These are phyloP conservation scores for Botrytis aclada DNA, from an alignment of 2,329 filamentous ascomycete genomes.

Conservation along the genomic window DNA sequence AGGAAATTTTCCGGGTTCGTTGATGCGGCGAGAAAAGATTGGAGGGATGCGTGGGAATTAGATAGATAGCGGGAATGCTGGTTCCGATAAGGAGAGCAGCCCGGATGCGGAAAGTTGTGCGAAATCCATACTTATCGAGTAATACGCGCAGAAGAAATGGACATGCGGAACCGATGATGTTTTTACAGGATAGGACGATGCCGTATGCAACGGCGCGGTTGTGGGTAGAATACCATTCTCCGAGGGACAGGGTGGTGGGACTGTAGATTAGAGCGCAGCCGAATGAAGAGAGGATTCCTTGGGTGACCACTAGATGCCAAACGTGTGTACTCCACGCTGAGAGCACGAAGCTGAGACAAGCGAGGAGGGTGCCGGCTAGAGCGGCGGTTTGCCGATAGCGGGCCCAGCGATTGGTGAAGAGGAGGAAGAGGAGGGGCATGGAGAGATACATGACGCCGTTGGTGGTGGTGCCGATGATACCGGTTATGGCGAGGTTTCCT, in stretches of 20 bases:
- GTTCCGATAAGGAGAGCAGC: neutral
- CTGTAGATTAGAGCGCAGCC: neutral
- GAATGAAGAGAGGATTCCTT: neutral
- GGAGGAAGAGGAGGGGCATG: neutral
- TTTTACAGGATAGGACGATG: neutral
- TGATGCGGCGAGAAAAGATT: neutral
- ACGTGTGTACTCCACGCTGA: neutral
- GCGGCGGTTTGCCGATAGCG: neutral
- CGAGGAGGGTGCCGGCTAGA: neutral
- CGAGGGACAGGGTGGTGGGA: neutral
- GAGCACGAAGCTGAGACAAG: neutral
- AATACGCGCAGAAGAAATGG: neutral
- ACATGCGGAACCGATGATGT: neutral
- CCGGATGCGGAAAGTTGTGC: neutral
- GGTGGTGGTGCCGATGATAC: neutral
- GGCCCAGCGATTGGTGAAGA: neutral
- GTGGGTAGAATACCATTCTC: neutral
- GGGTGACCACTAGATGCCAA: neutral
- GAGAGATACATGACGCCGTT: neutral
- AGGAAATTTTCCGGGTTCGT: neutral
- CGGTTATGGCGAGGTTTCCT: neutral
- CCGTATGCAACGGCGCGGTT: neutral
- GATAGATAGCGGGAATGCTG: neutral
- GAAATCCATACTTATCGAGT: neutral
- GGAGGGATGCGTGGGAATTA: neutral